Conservation (phyloP, 129 eudicot genomes). For the Arctium lappa region DNA sequence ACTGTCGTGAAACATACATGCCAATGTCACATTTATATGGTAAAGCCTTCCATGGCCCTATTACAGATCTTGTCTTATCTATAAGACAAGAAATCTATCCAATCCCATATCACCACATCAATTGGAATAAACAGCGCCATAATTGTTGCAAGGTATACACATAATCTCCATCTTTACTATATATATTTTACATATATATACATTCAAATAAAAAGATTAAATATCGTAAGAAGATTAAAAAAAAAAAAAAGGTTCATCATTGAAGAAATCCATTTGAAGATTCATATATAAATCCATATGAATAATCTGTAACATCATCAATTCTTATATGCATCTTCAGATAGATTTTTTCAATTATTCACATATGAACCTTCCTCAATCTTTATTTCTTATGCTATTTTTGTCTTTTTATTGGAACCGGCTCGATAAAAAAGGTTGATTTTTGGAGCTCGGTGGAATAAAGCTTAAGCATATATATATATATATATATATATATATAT, state of each 20-base stretch:
- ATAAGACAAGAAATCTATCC: background rate
- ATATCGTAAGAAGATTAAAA: background rate
- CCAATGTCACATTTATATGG: background rate
- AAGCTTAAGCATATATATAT: background rate
- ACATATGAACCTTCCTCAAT: background rate
- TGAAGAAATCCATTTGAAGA: too few species aligned
- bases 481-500: background rate
- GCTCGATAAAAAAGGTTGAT: too few species aligned
- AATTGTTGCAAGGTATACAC: constrained; percentile 4
- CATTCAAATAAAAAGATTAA: too few species aligned
- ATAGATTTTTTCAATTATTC: background rate
- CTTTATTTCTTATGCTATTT: background rate
- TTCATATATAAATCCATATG: too few species aligned
- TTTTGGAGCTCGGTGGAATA: background rate
- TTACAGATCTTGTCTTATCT: background rate
- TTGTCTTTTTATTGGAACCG: background rate
- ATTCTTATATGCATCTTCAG: background rate
- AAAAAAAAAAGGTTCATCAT: background rate
- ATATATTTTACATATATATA: too few species aligned
- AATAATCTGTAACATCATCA: too few species aligned
- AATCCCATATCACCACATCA: background rate
- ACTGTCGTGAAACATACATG: constrained; percentile 1
- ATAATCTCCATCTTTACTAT: background rate
- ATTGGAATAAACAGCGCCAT: constrained; percentile 10
- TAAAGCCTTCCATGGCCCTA: background rate